Base-by-base conservation (phyloP, 306 rosid species). In the Trichosanthes cucumerina region DNA sequence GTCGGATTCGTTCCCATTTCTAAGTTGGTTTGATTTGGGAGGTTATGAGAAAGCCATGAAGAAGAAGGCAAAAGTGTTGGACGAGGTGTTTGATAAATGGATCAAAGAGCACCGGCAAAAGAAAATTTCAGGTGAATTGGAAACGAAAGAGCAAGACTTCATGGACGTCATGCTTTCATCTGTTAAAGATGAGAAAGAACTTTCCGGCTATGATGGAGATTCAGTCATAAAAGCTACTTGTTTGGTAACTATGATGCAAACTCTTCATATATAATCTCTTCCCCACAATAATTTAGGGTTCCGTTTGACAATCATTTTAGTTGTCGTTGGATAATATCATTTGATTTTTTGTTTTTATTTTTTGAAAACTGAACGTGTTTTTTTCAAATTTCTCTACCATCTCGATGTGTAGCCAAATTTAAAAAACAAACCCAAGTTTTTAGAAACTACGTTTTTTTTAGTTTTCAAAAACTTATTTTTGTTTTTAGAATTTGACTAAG, bases 1-100 rank as follows among this genome's bases (percentile, higher is more conserved):
- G 46, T 84, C 90, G 0, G 91, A 90, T 23, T 89, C 91, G 1
- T 52, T 90, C 72, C 88, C 92, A 2, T 90, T 79, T 75, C 54
- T 90, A 28, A 28, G 86, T 33, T 87, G 91, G 91, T 58, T 88
- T 21, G 92, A 87, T 80, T 75, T 87, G 69, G 80, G 79, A 75
- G 92, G 92, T 9, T 88, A 85, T 41, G 88, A 90, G 80, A 88
- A 6, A 79, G 89, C 92, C 4, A 88, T 58, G 64, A 58, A 58
- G 8, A 58, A 58, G 64, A 58, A 34, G 1, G 64, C 34, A 6
- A 4, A 23, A 11, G 18, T 58, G 6, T 6, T 58, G 5, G 64
- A 58, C 7, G 7, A 58, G 7, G 34, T 24, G 64, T 12, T 58
- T 58, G 34, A 11, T 23, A 58, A 58, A 58, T 58, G 34, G 64